phyloP scores from a whole-genome alignment of 2,329 filamentous ascomycete genomes.

The Cercospora berteroae region DNA sequence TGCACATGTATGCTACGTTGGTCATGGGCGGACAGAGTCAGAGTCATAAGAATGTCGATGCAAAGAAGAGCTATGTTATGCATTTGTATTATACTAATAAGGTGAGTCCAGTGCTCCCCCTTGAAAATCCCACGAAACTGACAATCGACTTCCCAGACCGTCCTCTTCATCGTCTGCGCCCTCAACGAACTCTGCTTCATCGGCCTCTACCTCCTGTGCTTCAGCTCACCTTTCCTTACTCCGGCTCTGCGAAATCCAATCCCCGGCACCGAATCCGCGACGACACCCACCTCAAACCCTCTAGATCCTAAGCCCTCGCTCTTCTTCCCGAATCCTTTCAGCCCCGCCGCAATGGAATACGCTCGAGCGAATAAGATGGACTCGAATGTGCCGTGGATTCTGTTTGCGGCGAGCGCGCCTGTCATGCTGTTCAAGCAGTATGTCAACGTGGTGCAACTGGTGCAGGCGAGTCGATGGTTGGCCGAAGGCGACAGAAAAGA shows the following conservation, averaged over 20 bases:
- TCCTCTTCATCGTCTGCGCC: slow-evolving; percentile 85
- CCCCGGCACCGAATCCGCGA: neutral
- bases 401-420: slow-evolving; percentile 76
- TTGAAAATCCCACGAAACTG: neutral
- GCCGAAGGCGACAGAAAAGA: slow-evolving; percentile 73
- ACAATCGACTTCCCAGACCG: slow-evolving; percentile 56
- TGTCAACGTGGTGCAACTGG: slow-evolving; percentile 90
- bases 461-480: slow-evolving; percentile 88
- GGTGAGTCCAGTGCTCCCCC: slow-evolving; percentile 43
- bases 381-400: slow-evolving; percentile 66
- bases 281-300: slow-evolving; percentile 43
- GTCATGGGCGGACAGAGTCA: slow-evolving; percentile 75
- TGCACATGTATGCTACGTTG: slow-evolving; percentile 97
- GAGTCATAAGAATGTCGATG: slow-evolving; percentile 93
- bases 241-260: slow-evolving; percentile 65
- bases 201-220: slow-evolving; percentile 93
- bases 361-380: slow-evolving; percentile 82
- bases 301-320: slow-evolving; percentile 57
- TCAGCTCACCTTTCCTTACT: slow-evolving; percentile 84
- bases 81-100: slow-evolving; percentile 98
- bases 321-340: slow-evolving; percentile 83
- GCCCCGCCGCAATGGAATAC: slow-evolving; percentile 86
- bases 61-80: slow-evolving; percentile 80
- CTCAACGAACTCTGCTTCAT: slow-evolving; percentile 98
- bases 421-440: slow-evolving; percentile 90